Evolutionary conservation across 1,139 yeast species (phyloP).

Genomic region (Sugiyamaella sp.): DNA sequence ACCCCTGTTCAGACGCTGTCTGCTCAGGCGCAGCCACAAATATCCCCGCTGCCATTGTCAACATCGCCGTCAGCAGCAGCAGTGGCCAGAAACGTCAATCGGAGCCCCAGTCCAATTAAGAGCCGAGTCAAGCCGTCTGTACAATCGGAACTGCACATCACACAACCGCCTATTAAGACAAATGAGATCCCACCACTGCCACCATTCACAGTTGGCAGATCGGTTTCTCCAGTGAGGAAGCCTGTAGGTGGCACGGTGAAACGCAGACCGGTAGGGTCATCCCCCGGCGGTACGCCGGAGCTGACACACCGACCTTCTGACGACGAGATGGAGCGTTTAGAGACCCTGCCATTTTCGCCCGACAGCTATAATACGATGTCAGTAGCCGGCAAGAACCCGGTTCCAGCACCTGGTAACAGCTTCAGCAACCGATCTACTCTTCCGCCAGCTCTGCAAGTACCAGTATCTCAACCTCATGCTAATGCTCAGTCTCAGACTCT

Average conservation of each 20-base stretch:
- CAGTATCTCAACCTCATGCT: not conserved
- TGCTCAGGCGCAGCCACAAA: not conserved
- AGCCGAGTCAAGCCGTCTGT: not conserved
- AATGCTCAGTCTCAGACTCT: too few relatives aligned
- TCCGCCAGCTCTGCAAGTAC: slow-evolving; percentile 8
- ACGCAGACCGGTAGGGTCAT: slow-evolving; percentile 29
- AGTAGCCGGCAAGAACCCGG: slow-evolving; percentile 2
- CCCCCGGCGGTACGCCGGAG: not conserved
- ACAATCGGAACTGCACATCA: not conserved
- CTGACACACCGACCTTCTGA: slow-evolving; percentile 15
- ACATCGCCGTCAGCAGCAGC: slow-evolving; percentile 12
- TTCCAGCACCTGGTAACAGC: slow-evolving; percentile 1
- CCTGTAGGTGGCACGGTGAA: slow-evolving; percentile 18
- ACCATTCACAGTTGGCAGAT: not conserved
- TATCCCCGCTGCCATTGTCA: not conserved
- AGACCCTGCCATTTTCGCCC: slow-evolving; percentile 35
- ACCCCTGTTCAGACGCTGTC: too few relatives aligned
- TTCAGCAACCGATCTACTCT: not conserved
- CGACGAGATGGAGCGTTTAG: slow-evolving; percentile 17
- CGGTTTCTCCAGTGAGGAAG: slow-evolving; percentile 11
- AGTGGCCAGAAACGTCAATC: not conserved
- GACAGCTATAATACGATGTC: slow-evolving; percentile 31
- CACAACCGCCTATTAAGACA: slow-evolving; percentile 2
- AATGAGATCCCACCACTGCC: slow-evolving; percentile 14
- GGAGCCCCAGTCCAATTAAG: slow-evolving; percentile 4